Percentiles rank a stretch among this genome's conserved stretches.
These are phyloP conservation scores for Meyerozyma sp. DNA, from an alignment of 1,139 yeast species.

Conservation along the genomic window DNA sequence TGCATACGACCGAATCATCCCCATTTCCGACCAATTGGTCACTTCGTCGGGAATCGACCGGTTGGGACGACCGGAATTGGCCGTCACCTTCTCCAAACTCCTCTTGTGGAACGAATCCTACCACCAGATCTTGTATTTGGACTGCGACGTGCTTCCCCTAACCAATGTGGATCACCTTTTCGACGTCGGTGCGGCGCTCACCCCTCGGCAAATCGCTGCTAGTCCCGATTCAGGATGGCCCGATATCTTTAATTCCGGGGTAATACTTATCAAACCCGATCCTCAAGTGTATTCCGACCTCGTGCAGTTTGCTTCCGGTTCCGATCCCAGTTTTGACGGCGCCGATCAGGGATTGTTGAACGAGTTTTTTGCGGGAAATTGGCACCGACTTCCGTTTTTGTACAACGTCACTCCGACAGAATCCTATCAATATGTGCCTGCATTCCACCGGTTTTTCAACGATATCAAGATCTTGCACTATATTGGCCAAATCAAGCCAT, in stretches of 20 bases:
- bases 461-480: slow-evolving; percentile 25
- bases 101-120: slow-evolving; percentile 24
- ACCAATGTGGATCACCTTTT: slow-evolving; percentile 20
- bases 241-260: slow-evolving; percentile 30
- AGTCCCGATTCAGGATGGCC: slow-evolving; percentile 36
- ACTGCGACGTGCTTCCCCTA: slow-evolving; percentile 26
- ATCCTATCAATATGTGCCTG: slow-evolving; percentile 28
- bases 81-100: slow-evolving; percentile 23
- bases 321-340: slow-evolving; percentile 22
- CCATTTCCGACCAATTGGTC: slow-evolving; percentile 17
- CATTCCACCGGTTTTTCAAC: slow-evolving; percentile 22
- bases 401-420: slow-evolving; percentile 28
- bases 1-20: slow-evolving; percentile 21
- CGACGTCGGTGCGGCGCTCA: slow-evolving; percentile 11
- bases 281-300: slow-evolving; percentile 14
- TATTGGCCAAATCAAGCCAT: slow-evolving; percentile 26
- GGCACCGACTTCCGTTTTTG: slow-evolving; percentile 25
- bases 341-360: slow-evolving; percentile 32
- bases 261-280: slow-evolving; percentile 23
- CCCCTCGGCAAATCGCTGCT: slow-evolving; percentile 17
- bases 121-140: slow-evolving; percentile 23
- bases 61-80: slow-evolving; percentile 24
- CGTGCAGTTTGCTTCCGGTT: slow-evolving; percentile 10
- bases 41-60: slow-evolving; percentile 16
- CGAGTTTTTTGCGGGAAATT: slow-evolving; percentile 22